Evolutionary conservation across 345 rosid genomes (phyloP).

Genomic region (Boechera divaricarpa): DNA sequence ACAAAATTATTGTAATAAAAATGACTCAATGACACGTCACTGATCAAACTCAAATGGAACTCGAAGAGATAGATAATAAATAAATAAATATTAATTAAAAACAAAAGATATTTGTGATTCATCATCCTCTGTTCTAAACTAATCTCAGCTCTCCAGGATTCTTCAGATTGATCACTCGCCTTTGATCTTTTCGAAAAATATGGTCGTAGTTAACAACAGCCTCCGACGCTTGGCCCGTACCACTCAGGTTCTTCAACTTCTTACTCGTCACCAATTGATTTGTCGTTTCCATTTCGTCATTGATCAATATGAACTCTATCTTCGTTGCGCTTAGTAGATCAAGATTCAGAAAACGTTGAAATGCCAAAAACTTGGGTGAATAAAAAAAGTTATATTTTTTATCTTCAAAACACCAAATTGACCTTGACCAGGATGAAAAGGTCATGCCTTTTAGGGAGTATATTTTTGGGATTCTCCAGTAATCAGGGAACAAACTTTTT

Average conservation of each 20-base stretch:
- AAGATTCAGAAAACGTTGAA: background rate
- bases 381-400: background rate
- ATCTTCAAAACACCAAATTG: background rate
- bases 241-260: slow-evolving; percentile 36
- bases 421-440: slow-evolving; percentile 6
- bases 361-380: background rate
- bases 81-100: background rate
- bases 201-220: slow-evolving; percentile 32
- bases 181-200: background rate
- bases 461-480: slow-evolving; percentile 28
- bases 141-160: slow-evolving; percentile 17
- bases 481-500: background rate
- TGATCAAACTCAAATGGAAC: slow-evolving; percentile 20
- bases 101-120: background rate
- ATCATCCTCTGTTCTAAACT: slow-evolving; percentile 1
- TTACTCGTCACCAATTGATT: background rate
- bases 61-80: background rate
- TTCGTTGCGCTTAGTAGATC: slow-evolving; percentile 21
- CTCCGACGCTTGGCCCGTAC: slow-evolving; percentile 44
- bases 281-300: background rate
- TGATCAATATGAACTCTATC: background rate
- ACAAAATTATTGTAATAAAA: background rate
- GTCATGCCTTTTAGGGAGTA: background rate
- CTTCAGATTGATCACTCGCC: background rate
- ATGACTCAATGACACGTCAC: slow-evolving; percentile 37